Base-by-base conservation (phyloP, 257 asterid species). In the Oldenlandia corymbosa region DNA sequence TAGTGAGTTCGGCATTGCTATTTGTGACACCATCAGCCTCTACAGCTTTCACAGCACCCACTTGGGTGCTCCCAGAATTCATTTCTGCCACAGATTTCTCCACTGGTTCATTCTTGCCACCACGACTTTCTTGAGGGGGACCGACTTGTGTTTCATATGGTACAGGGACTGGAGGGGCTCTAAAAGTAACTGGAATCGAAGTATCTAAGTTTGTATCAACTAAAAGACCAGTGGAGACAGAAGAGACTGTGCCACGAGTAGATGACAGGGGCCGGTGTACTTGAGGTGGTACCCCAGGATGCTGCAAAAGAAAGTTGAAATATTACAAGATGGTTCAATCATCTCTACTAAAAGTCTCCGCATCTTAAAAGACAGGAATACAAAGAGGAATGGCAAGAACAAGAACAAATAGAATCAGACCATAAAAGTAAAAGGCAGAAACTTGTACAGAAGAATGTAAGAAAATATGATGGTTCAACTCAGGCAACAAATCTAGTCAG, bases 161-260 rank as follows among this genome's bases (percentile, higher is more conserved):
- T 64, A 84, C 68, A 27, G 96, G 98, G 24, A 80, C 81, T 47
- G 98, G 96, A 51, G 98, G 95, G 41, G 94, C 78, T 28, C 81
- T 75, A 73, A 84, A 91, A 52, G 96, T 84, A 70, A 86, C 95
- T 30, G 88, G 96, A 65, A 77, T 75, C 55, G 96, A 79, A 36
- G 98, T 86, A 71, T 86, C 95, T 69, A 86, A 80, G 81, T 88
- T 91, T 52, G 96, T 86, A 71, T 91, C 98, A 5, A 91, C 96
- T 79, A 88, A 76, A 59, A 83, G 88, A 45, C 85, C 95, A 11
- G 84, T 61, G 62, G 88, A 75, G 77, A 77, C 72, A 59, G 79
- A 69, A 73, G 96, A 73, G 66, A 68, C 80, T 39, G 74, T 70
- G 65, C 77, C 83, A 61, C 68, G 80, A 68, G 80, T 78, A 71